These are phyloP conservation scores for Podaxis sp. DNA, from an alignment of 768 basidiomycete species.

Conservation along the genomic window DNA sequence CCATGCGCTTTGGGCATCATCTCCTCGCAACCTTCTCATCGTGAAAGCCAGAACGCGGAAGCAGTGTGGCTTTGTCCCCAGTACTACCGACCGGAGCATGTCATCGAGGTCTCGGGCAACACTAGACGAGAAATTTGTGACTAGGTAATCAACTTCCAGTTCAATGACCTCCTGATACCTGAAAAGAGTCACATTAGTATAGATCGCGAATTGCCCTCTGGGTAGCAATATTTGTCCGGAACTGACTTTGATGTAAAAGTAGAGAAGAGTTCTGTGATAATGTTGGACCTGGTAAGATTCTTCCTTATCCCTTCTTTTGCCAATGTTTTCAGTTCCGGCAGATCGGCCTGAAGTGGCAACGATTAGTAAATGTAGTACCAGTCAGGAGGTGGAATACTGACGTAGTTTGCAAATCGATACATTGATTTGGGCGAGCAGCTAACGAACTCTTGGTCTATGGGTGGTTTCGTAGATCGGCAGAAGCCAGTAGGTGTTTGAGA, in stretches of 20 bases:
- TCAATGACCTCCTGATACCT: conserved; percentile 3
- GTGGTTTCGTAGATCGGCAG: background rate
- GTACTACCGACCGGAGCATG: background rate
- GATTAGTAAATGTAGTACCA: background rate
- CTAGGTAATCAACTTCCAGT: background rate
- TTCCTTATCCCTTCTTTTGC: conserved; percentile 15
- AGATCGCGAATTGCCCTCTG: background rate
- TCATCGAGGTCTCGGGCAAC: background rate
- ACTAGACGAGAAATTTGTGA: background rate
- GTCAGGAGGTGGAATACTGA: background rate
- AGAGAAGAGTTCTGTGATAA: conserved; percentile 16
- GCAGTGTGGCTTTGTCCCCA: background rate
- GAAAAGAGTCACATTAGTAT: background rate
- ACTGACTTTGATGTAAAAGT: conserved; percentile 13
- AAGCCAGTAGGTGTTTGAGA: background rate
- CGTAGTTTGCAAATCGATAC: conserved; percentile 31
- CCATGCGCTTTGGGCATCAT: background rate
- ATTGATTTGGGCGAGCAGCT: conserved; percentile 37
- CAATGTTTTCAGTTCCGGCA: conserved; percentile 1
- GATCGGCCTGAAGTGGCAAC: background rate
- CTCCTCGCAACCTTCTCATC: conserved; percentile 1
- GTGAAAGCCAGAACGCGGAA: background rate
- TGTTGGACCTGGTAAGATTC: conserved; percentile 7
- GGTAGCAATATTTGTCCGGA: background rate
- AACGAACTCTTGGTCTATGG: background rate